These are phyloP conservation scores for Cercospora zeae-maydis DNA, from an alignment of 2,329 filamentous ascomycete genomes.

Conservation along the genomic window DNA sequence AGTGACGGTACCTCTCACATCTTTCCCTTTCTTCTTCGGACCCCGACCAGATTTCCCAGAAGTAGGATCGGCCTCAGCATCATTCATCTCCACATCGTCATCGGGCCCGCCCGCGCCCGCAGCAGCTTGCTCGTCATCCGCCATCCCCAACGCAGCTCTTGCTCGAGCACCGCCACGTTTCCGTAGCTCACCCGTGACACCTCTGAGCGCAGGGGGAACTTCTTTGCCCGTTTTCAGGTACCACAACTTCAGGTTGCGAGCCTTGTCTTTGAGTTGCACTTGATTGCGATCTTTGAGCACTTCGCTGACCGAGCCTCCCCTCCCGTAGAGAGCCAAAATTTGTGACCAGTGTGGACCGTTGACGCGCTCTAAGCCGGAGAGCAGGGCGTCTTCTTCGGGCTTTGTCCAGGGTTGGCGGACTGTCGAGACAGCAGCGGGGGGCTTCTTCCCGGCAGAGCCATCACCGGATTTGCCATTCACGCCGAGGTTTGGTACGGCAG, in stretches of 20 bases:
- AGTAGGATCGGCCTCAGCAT: conserved; percentile 10
- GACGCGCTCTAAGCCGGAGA: conserved; percentile 82
- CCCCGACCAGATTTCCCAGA: conserved; percentile 1
- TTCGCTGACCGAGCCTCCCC: conserved; percentile 73
- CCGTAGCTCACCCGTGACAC: conserved; percentile 85
- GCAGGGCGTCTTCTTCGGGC: conserved; percentile 84
- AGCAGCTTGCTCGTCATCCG: conserved; percentile 16
- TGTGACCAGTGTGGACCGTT: conserved; percentile 93
- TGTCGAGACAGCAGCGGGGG: conserved; percentile 23
- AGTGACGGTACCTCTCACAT: not conserved
- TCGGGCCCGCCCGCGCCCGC: not conserved
- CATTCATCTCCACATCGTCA: conserved; percentile 12
- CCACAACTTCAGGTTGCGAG: conserved; percentile 82
- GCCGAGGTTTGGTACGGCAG: conserved; percentile 6
- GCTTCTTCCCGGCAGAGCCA: conserved; percentile 14
- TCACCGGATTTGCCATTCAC: conserved; percentile 5
- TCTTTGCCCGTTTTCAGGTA: conserved; percentile 89
- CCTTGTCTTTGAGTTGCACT: conserved; percentile 90
- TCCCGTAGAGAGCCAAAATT: conserved; percentile 78
- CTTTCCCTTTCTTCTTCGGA: conserved; percentile 19
- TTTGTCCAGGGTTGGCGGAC: conserved; percentile 74
- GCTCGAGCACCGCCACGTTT: conserved; percentile 50
- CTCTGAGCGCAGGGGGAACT: conserved; percentile 81
- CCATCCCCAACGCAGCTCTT: conserved; percentile 32
- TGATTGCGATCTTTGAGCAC: conserved; percentile 85